These are phyloP conservation scores for Rhizopus delemar DNA, from an alignment of 371 early-diverging fungal species.

Conservation along the genomic window DNA sequence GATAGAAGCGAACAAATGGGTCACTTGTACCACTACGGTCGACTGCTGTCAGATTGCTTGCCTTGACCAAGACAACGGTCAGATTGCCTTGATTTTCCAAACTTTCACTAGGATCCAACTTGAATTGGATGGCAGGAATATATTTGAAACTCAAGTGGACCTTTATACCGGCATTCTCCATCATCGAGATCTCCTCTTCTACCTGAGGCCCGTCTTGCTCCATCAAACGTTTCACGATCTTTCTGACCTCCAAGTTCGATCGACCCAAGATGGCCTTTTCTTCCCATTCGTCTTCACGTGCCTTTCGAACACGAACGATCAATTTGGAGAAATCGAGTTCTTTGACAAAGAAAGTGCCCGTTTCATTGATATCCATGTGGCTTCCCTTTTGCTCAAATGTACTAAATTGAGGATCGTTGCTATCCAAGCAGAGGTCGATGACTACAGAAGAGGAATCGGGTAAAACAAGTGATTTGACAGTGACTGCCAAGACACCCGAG, in stretches of 20 bases:
- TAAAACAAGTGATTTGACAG: conserved; percentile 35
- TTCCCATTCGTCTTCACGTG: conserved; percentile 41
- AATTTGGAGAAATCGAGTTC: conserved; percentile 53
- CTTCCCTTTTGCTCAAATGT: conserved; percentile 43
- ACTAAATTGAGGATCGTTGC: conserved; percentile 47
- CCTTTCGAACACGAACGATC: conserved; percentile 34
- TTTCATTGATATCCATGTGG: conserved; percentile 42
- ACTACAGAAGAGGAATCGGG: conserved; percentile 23
- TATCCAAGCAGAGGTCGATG: conserved; percentile 45
- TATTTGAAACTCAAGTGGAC: conserved; percentile 42
- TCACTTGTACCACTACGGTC: conserved; percentile 74
- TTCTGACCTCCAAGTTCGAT: conserved; percentile 27
- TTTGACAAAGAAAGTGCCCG: conserved; percentile 49
- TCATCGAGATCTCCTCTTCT: conserved; percentile 25
- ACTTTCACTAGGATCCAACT: conserved; percentile 48
- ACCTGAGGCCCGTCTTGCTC: conserved; percentile 19
- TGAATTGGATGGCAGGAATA: conserved; percentile 46
- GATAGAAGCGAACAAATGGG: conserved; percentile 75
- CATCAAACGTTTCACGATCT: conserved; percentile 26
- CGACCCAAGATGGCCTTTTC: conserved; percentile 28
- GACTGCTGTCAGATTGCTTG: conserved; percentile 46
- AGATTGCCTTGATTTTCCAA: conserved; percentile 55
- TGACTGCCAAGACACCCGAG: conserved; percentile 50
- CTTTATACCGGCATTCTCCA: conserved; percentile 35
- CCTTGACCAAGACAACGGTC: conserved; percentile 47